These are phyloP conservation scores for Populus ilicifolia DNA, from an alignment of 345 rosid species.

Conservation along the genomic window DNA sequence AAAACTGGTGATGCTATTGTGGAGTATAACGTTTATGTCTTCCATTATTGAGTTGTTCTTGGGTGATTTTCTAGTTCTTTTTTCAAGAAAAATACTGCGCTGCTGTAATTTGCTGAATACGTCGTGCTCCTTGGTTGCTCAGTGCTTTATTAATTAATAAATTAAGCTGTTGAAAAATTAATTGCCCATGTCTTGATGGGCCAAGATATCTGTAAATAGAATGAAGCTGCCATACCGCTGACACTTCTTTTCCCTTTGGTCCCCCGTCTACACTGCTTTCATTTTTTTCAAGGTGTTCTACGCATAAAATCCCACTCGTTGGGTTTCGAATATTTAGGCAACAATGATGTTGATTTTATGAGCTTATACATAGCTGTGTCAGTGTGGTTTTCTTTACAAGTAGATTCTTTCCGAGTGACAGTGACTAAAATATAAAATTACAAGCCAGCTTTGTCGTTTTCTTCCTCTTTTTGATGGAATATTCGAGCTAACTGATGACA, in stretches of 20 bases:
- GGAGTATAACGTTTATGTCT: conserved; percentile 22
- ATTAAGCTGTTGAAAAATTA: no score
- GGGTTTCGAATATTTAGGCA: background rate
- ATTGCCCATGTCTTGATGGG: background rate
- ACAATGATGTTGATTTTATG: background rate
- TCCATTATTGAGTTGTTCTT: conserved; percentile 14
- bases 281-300: no score
- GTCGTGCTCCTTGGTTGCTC: background rate
- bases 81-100: background rate
- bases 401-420: background rate
- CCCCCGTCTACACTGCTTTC: no score
- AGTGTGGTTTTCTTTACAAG: no score
- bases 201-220: background rate
- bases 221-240: background rate
- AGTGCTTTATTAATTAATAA: no score
- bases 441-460: background rate
- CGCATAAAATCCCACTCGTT: background rate
- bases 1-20: conserved; percentile 2
- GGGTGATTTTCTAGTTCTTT: background rate
- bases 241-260: background rate
- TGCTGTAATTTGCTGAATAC: background rate
- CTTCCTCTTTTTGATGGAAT: background rate
- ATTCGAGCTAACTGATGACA: background rate
- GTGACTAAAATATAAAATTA: background rate
- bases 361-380: no score